Evolutionary conservation across 257 asterid species (phyloP), one percentile per base, ranked within the genome.

Genomic region (Mentha longifolia): DNA sequence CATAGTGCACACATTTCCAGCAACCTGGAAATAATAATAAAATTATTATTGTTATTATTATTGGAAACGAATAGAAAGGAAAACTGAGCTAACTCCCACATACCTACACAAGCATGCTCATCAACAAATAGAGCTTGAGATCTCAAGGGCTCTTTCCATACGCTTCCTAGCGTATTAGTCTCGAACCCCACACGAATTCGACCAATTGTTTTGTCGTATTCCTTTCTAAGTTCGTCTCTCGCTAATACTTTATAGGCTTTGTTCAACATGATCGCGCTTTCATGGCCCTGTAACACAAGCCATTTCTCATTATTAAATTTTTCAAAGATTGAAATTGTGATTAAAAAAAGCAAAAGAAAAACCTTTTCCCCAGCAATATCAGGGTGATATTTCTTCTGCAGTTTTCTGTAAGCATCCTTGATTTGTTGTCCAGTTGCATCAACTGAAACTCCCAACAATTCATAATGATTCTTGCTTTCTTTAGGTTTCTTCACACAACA

Each of bases 291-390:
- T 45, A 74, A 73, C 75, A 33, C 3, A 70, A 14, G 10, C 9
- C 20, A 31, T 42, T 47, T 22, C 25, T 31, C 7, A 43, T 30
- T 16, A 50, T 15, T 7, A 0, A 1, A 0, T 16, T 2, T 7
- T 51, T 17, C 1, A n/a, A 7, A 50, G 20, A 57, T 20, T 22
- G 17, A 28, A 54, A 51, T 19, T 45, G 50, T 57, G 9, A 39
- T 22, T 31, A 50, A 0, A 47, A n/a, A 65, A 51, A 30, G 9
- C 7, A 20, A 12, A 0, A n/a, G n/a, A 15, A 31, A 8, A 12
- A 84, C 90, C 84, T 86, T 72, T 74, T 82, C 85, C 50, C 92
- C 92, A 3, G 86, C 92, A 57, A 88, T 84, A 61, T 88, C 92
- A 0, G 90, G 92, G 51, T 88, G 90, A 62, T 82, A 60, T 39